Evolutionary conservation across 2,329 filamentous ascomycete genomes (phyloP), one percentile per base, ranked within the genome.

Genomic region (Talaromyces verruculosus): DNA sequence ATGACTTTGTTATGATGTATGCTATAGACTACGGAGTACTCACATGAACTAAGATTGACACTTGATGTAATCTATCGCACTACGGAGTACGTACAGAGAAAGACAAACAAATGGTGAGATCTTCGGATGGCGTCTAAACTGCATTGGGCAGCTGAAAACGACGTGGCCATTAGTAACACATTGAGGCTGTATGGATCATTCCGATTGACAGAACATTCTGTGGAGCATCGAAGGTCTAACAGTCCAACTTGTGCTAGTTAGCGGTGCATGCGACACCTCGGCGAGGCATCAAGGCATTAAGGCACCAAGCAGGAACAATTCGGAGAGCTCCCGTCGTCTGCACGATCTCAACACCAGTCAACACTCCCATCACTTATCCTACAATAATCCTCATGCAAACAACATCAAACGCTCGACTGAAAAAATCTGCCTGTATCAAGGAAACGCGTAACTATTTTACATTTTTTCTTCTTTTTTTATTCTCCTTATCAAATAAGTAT

Each of bases 91-190:
- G 15, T 41, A 47, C 45, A 47, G 22, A 25, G 19, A 25, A 49
- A 55, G 30, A 19, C 28, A 55, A 4, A 45, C 43, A 10, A n/a
- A 25, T 19, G n/a, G 22, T 19, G 30, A 35, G 30, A 55, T 55
- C 51, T 55, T 35, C 30, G 8, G n/a, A 57, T 57, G 51, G 51
- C 30, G 30, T 57, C 51, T 57, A 57, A 57, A 57, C 51, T 15
- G n/a, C 17, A 33, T 57, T 35, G 30, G 51, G 51, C 51, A 57
- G 51, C 19, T 35, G 30, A 57, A 5, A 19, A 57, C 51, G 51
- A 57, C 51, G 30, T 17, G 51, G 8, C 49, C 51, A 22, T 57
- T 57, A 37, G 33, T 57, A 57, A 37, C n/a, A 37, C 15, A 22
- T 8, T 15, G 51, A 35, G n/a, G 11, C 35, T n/a, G 17, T 33